Conservation (phyloP, 1,139 yeast species). For the Blastobotrys malaysiensis region DNA sequence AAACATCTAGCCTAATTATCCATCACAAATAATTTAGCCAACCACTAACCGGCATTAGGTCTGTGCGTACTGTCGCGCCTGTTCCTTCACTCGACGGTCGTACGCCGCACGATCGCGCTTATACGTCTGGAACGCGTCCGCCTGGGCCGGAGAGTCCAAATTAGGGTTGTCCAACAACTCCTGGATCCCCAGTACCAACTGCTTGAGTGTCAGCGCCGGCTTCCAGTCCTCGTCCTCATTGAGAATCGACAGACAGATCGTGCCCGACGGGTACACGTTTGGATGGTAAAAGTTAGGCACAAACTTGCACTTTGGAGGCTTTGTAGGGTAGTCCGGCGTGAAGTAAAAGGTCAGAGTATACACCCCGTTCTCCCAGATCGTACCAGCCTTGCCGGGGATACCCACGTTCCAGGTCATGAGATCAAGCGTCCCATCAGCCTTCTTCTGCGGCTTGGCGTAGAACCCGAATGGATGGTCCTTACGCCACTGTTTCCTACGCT, state of each 20-base stretch:
- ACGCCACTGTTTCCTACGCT: constrained; percentile 82
- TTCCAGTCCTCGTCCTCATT: constrained; percentile 98
- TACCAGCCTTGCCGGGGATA: constrained; percentile 84
- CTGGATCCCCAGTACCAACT: constrained; percentile 86
- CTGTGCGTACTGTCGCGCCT: constrained; percentile 63
- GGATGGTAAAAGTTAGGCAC: constrained; percentile 93
- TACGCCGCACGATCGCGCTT: constrained; percentile 52
- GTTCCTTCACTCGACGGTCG: constrained; percentile 72
- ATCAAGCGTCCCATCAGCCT: constrained; percentile 75
- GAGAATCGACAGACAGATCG: constrained; percentile 84
- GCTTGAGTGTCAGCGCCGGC: constrained; percentile 91
- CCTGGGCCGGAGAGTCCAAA: constrained; percentile 95
- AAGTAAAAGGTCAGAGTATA: constrained; percentile 81
- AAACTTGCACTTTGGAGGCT: constrained; percentile 90
- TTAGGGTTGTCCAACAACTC: constrained; percentile 87
- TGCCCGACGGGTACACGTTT: constrained; percentile 94
- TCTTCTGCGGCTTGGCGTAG: constrained; percentile 81
- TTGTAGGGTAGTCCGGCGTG: constrained; percentile 91
- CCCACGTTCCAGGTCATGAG: constrained; percentile 90
- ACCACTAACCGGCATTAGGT: not conserved
- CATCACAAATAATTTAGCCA: not conserved
- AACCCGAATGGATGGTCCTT: constrained; percentile 98
- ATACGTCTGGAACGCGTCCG: constrained; percentile 89
- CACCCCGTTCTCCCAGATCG: constrained; percentile 84
- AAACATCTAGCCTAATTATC: not conserved